These are phyloP conservation scores for Aspergillus leporis DNA, from an alignment of 495 filamentous ascomycete genomes.

Conservation along the genomic window DNA sequence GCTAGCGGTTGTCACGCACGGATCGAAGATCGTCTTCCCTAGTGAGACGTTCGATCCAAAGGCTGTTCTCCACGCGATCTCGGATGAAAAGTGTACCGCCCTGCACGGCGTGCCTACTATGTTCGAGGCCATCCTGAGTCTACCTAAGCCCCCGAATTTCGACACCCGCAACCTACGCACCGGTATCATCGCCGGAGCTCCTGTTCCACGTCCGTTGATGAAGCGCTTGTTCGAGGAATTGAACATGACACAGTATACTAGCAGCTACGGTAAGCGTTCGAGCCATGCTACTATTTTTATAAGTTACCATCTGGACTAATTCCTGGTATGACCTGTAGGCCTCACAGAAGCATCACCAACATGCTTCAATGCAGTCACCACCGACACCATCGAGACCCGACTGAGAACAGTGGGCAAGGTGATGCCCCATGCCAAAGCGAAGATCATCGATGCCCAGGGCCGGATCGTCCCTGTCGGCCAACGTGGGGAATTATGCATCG, in stretches of 20 bases:
- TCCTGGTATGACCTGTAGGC: conserved; percentile 25
- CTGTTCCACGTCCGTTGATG: conserved; percentile 65
- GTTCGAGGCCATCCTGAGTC: conserved; percentile 64
- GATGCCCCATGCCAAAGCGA: conserved; percentile 66
- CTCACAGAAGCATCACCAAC: conserved; percentile 73
- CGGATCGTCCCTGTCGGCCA: conserved; percentile 57
- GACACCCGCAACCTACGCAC: conserved; percentile 55
- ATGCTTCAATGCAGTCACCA: conserved; percentile 69
- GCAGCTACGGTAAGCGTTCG: conserved; percentile 53
- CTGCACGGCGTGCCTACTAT: conserved; percentile 73
- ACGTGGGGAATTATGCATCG: conserved; percentile 66
- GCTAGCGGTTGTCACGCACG: conserved; percentile 65
- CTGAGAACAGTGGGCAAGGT: conserved; percentile 66
- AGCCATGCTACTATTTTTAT: not conserved
- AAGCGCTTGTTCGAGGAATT: conserved; percentile 58
- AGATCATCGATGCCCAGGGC: conserved; percentile 65
- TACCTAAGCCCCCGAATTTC: conserved; percentile 50
- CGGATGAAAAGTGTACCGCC: conserved; percentile 65
- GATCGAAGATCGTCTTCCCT: conserved; percentile 66
- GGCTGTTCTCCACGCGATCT: conserved; percentile 58
- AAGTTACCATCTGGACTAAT: not conserved
- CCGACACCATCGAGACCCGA: conserved; percentile 58
- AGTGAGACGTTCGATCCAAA: conserved; percentile 62
- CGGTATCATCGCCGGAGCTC: conserved; percentile 68
- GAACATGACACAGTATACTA: conserved; percentile 68